Percentiles rank a stretch among this genome's conserved stretches.
Evolutionary conservation across 2,329 filamentous ascomycete species (phyloP).

Genomic region (Leptoxyphium fumago): DNA sequence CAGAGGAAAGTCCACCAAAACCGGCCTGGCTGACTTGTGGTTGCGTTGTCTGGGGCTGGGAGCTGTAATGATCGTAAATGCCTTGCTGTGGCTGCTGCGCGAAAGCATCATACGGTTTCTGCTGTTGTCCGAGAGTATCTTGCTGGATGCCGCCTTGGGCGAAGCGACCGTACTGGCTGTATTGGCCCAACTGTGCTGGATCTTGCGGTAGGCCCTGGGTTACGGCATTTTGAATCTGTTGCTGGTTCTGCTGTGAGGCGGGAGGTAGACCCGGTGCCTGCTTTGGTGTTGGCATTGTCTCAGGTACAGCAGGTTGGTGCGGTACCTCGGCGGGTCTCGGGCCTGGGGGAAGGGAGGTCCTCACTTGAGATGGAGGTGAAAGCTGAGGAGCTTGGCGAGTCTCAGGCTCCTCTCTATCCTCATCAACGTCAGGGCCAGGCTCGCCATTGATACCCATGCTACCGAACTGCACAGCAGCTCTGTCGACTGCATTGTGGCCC

Average conservation of each 20-base stretch:
- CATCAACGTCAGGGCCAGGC: slow-evolving; percentile 65
- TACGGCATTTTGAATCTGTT: slow-evolving; percentile 27
- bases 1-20: slow-evolving; percentile 55
- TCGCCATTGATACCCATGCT: slow-evolving; percentile 83
- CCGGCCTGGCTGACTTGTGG: slow-evolving; percentile 40
- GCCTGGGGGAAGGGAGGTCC: slow-evolving; percentile 71
- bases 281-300: slow-evolving; percentile 37
- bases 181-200: slow-evolving; percentile 26
- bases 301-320: slow-evolving; percentile 24
- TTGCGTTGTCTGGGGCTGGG: slow-evolving; percentile 42
- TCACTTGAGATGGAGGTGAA: slow-evolving; percentile 72
- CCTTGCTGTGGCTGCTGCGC: slow-evolving; percentile 50
- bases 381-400: slow-evolving; percentile 89
- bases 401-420: slow-evolving; percentile 87
- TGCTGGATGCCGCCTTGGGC: slow-evolving; percentile 42
- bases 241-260: slow-evolving; percentile 39
- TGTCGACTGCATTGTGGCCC: slow-evolving; percentile 85
- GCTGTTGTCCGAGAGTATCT: slow-evolving; percentile 43
- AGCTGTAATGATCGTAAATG: slow-evolving; percentile 32
- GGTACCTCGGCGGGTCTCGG: slow-evolving; percentile 29
- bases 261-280: slow-evolving; percentile 48
- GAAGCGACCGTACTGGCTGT: slow-evolving; percentile 57
- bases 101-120: slow-evolving; percentile 76
- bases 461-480: slow-evolving; percentile 87
- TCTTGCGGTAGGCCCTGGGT: slow-evolving; percentile 39